These are phyloP conservation scores for Pseudohalonectria lignicola DNA, from an alignment of 2,329 filamentous ascomycete genomes.

Conservation along the genomic window DNA sequence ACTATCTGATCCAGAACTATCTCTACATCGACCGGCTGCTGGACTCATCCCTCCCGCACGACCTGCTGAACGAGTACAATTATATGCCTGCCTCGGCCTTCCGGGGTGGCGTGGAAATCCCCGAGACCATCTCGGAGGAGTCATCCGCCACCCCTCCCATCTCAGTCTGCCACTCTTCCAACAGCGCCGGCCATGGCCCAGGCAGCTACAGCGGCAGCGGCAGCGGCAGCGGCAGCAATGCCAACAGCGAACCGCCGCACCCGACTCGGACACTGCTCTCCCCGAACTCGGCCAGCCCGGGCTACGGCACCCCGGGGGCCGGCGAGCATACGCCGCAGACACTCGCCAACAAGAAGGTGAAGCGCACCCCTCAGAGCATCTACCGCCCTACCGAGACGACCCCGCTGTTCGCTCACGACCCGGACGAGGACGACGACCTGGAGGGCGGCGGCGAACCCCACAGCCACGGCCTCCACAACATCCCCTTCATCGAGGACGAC, in stretches of 20 bases:
- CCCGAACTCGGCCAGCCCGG: slow-evolving; percentile 3
- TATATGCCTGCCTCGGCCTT: slow-evolving; percentile 45
- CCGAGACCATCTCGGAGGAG: slow-evolving; percentile 69
- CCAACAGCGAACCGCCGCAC: slow-evolving; percentile 11
- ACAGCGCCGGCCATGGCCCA: neutral
- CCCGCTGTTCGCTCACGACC: slow-evolving; percentile 43
- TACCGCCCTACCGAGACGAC: slow-evolving; percentile 66
- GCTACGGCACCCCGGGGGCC: slow-evolving; percentile 2
- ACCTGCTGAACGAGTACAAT: slow-evolving; percentile 83
- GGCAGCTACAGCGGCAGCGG: slow-evolving; percentile 18
- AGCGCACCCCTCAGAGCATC: slow-evolving; percentile 75
- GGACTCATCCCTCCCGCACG: slow-evolving; percentile 85
- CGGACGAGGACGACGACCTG: slow-evolving; percentile 31
- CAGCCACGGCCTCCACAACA: slow-evolving; percentile 35
- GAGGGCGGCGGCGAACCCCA: slow-evolving; percentile 29
- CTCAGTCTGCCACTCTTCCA: no score
- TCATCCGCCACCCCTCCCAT: slow-evolving; percentile 16
- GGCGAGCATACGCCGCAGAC: no score
- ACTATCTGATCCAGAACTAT: slow-evolving; percentile 82
- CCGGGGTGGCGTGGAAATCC: slow-evolving; percentile 47
- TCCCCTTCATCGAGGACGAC: slow-evolving; percentile 64
- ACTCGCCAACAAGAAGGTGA: slow-evolving; percentile 45
- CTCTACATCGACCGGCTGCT: slow-evolving; percentile 85
- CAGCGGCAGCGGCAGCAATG: slow-evolving; percentile 18
- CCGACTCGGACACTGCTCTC: no score